These are phyloP conservation scores for Saccharomycopsis schoenii DNA, from an alignment of 805 yeast genomes.

Conservation along the genomic window DNA sequence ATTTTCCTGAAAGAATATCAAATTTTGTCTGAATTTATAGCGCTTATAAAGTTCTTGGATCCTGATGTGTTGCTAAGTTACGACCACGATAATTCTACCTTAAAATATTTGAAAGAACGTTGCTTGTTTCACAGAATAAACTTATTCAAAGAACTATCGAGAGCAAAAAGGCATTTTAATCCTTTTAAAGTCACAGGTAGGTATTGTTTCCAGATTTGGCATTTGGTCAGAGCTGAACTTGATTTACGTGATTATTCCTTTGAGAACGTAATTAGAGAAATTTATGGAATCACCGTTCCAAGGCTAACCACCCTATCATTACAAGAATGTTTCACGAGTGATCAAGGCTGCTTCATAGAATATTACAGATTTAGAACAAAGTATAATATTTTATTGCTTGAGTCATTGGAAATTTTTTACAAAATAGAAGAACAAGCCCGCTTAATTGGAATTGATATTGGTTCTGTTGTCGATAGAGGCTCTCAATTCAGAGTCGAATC, in stretches of 20 bases:
- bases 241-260: constrained; percentile 58
- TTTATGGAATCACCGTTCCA: constrained; percentile 26
- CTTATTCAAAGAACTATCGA: constrained; percentile 47
- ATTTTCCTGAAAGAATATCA: constrained; percentile 44
- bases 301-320: neutral
- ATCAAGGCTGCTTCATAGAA: constrained; percentile 29
- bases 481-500: constrained; percentile 94
- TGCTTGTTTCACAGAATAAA: constrained; percentile 39
- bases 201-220: constrained; percentile 80
- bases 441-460: constrained; percentile 80
- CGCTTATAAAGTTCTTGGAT: constrained; percentile 52
- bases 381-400: constrained; percentile 36
- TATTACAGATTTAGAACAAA: constrained; percentile 39
- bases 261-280: constrained; percentile 64
- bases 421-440: constrained; percentile 77
- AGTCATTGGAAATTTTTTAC: constrained; percentile 54
- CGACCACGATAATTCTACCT: constrained; percentile 69
- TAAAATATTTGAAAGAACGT: constrained; percentile 85
- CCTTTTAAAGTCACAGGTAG: constrained; percentile 65
- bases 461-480: constrained; percentile 80
- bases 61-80: constrained; percentile 86
- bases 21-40: constrained; percentile 46
- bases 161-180: constrained; percentile 40
- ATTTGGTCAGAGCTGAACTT: constrained; percentile 54
- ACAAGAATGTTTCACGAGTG: constrained; percentile 12